Percentiles rank a stretch among this genome's conserved stretches.
Conservation (phyloP, 2,329 filamentous ascomycete genomes). For the Colletotrichum incanum region DNA sequence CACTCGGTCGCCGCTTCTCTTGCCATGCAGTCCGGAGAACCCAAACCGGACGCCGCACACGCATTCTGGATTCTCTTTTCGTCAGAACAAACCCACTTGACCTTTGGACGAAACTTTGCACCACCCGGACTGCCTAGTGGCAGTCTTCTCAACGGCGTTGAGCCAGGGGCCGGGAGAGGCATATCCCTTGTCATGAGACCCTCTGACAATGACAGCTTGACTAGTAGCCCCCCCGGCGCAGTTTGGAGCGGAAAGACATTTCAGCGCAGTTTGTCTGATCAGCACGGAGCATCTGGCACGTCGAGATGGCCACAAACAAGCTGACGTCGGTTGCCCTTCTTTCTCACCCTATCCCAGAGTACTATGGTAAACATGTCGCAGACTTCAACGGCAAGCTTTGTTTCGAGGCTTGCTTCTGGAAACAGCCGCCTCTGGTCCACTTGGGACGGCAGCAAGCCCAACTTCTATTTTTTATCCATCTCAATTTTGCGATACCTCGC, state of each 20-base stretch:
- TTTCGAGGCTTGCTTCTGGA: constrained; percentile 2
- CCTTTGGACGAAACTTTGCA: constrained; percentile 13
- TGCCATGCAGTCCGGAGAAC: constrained; percentile 9
- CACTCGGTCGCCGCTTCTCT: neutral
- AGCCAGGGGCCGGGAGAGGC: neutral
- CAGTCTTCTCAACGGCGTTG: constrained; percentile 3
- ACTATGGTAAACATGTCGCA: neutral
- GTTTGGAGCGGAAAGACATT: neutral
- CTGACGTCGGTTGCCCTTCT: constrained; percentile 3
- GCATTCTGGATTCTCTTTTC: neutral
- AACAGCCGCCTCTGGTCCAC: constrained; percentile 9
- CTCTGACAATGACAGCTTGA: constrained; percentile 11
- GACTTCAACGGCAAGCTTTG: neutral
- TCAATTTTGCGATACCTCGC: neutral
- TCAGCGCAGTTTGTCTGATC: constrained; percentile 23
- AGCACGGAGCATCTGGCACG: constrained; percentile 7
- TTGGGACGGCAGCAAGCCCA: constrained; percentile 1
- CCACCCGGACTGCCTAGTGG: constrained; percentile 1
- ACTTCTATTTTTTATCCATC: neutral
- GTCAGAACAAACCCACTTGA: constrained; percentile 20
- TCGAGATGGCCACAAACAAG: constrained; percentile 2
- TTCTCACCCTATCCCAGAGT: neutral
- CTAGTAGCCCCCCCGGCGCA: neutral
- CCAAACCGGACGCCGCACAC: constrained; percentile 9
- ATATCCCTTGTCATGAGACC: constrained; percentile 1